Evolutionary conservation across 2,329 filamentous ascomycete genomes (phyloP).

Genomic region (Dactylellina cionopaga): DNA sequence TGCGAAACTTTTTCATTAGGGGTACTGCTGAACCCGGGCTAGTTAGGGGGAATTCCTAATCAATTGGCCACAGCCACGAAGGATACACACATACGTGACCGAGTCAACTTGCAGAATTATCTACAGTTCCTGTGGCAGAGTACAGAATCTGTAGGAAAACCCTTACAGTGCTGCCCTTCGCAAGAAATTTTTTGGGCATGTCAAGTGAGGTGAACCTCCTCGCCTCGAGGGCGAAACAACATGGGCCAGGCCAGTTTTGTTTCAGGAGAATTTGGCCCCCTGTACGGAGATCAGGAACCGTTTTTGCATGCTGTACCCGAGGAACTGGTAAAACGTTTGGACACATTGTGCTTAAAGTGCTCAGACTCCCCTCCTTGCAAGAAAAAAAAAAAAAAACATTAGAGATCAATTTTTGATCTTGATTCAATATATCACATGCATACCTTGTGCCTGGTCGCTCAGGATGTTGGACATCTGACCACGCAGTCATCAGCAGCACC

Average conservation of each 20-base stretch:
- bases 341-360: conserved; percentile 20
- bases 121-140: conserved; percentile 4
- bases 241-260: conserved; percentile 44
- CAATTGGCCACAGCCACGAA: conserved; percentile 17
- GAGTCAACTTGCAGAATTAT: neutral
- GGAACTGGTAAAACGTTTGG: conserved; percentile 50
- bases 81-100: neutral
- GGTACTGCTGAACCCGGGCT: no score
- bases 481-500: no score
- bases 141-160: neutral
- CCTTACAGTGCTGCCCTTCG: neutral
- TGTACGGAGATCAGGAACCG: conserved; percentile 50
- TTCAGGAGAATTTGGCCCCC: conserved; percentile 49
- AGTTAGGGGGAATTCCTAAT: no score
- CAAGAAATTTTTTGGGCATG: conserved; percentile 36
- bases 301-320: conserved; percentile 52
- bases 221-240: conserved; percentile 35
- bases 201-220: conserved; percentile 15
- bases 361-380: conserved; percentile 17
- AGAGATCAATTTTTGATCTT: no score
- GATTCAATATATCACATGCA: conserved; percentile 9
- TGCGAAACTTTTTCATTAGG: neutral
- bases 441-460: neutral
- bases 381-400: no score
- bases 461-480: no score